Evolutionary conservation across 345 rosid species (phyloP), one percentile per base, ranked within the genome.

Genomic region (Conringia planisiliqua): DNA sequence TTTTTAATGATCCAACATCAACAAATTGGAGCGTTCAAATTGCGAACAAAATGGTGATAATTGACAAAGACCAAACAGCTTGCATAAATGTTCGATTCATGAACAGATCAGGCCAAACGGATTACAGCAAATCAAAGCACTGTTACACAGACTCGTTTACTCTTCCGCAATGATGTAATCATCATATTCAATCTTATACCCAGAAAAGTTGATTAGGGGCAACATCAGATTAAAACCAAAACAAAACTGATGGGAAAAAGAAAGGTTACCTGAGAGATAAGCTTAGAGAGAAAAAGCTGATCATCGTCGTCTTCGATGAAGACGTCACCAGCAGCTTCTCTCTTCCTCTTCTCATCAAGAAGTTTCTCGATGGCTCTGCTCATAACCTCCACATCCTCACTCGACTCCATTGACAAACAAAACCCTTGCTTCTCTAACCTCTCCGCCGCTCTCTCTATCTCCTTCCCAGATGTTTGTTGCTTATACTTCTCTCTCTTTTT

Each of bases 201-300:
- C 70, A 52, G 74, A 39, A 68, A 76, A 24, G 13, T 36, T 24
- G 30, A 54, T 60, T n/a, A 13, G 12, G n/a, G 11, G 47, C 16
- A 6, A 58, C 35, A 70, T 10, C 51, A 43, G 27, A 70, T 22
- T 4, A 10, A 22, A 60, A 32, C 7, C 14, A 38, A 51, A 50
- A 27, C 0, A 51, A 5, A 62, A 11, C 4, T 4, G 50, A 46
- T 7, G 33, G 54, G 10, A 67, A 30, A 43, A 29, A 22, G 24
- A 55, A 10, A 51, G 14, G 27, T 14, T 70, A 90, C 97, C 94
- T 86, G 86, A 71, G 89, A 87, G 59, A 91, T 83, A 39, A 89
- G 79, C 14, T 59, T 76, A 42, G 86, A 79, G 78, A 90, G 92
- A 38, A 88, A 74, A 54, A 72, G 82, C 29, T 79, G 86, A 39